These are phyloP conservation scores for Ophiostoma pallidulum DNA, from an alignment of 2,329 filamentous ascomycete genomes.

Conservation along the genomic window DNA sequence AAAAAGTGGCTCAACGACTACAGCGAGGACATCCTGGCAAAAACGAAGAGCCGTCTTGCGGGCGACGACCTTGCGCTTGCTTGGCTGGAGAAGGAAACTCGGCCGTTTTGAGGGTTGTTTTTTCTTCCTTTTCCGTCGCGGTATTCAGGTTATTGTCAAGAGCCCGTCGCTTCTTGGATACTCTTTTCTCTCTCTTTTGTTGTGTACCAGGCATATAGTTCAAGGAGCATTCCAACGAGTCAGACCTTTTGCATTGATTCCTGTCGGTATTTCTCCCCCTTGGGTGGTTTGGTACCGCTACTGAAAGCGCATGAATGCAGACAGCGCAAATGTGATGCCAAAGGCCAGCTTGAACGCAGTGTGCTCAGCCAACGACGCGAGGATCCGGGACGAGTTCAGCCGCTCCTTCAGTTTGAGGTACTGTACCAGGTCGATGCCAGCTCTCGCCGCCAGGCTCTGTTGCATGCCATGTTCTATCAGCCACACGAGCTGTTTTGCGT, in stretches of 20 bases:
- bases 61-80: slow-evolving; percentile 59
- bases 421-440: slow-evolving; percentile 32
- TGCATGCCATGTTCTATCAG: neutral
- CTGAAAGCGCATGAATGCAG: slow-evolving; percentile 48
- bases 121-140: neutral
- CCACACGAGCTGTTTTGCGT: neutral
- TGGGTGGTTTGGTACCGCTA: neutral
- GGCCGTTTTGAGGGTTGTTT: slow-evolving; percentile 37
- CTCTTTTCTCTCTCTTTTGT: neutral
- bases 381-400: slow-evolving; percentile 30
- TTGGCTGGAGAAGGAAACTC: slow-evolving; percentile 86
- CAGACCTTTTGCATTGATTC: neutral
- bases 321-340: slow-evolving; percentile 61
- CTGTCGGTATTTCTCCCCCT: neutral
- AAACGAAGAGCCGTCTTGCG: slow-evolving; percentile 69
- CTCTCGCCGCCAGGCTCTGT: slow-evolving; percentile 30
- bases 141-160: neutral
- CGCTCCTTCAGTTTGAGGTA: slow-evolving; percentile 29
- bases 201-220: neutral
- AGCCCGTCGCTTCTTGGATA: neutral
- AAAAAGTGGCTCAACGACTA: slow-evolving; percentile 82
- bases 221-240: neutral
- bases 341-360: slow-evolving; percentile 61
- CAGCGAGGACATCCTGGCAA: slow-evolving; percentile 69
- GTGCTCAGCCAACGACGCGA: slow-evolving; percentile 45